phyloP scores from a whole-genome alignment of 2,329 filamentous ascomycete genomes.

The Lomentospora prolificans region DNA sequence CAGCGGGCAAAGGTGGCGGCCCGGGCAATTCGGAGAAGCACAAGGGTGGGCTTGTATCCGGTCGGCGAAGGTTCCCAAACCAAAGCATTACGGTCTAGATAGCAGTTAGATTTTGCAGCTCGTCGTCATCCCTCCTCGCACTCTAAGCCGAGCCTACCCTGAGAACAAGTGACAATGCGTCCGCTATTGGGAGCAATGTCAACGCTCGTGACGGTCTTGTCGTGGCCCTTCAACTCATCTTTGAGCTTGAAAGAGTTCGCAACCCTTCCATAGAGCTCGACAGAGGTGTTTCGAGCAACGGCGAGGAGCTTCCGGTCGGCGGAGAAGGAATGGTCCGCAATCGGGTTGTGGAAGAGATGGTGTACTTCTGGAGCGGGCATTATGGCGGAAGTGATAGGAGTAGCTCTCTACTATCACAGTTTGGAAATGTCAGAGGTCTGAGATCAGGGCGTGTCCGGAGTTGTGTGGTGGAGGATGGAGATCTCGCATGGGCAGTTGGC shows the following conservation, averaged over 20 bases:
- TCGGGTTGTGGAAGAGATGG: conserved; percentile 92
- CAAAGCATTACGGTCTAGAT: conserved; percentile 82
- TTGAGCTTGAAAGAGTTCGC: conserved; percentile 72
- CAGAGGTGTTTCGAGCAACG: conserved; percentile 78
- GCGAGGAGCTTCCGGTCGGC: conserved; percentile 81
- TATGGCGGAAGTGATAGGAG: conserved; percentile 33
- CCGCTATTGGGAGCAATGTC: conserved; percentile 88
- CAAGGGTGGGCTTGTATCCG: conserved; percentile 94
- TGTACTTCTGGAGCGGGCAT: conserved; percentile 89
- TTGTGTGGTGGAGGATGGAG: background rate
- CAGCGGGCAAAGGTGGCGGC: conserved; percentile 95
- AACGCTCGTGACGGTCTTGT: conserved; percentile 92
- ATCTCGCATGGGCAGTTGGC: conserved; percentile 13
- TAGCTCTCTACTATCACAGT: conserved; percentile 90
- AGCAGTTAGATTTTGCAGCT: background rate
- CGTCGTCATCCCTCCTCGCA: background rate
- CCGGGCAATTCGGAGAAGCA: conserved; percentile 92
- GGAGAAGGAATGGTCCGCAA: conserved; percentile 97
- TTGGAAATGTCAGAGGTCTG: background rate
- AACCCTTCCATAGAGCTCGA: conserved; percentile 74
- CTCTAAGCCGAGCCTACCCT: conserved; percentile 48
- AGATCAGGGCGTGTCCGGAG: background rate
- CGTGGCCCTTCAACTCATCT: conserved; percentile 90
- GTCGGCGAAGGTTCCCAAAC: conserved; percentile 92
- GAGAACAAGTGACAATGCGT: conserved; percentile 94